Evolutionary conservation across 192 early-diverging fungal species (phyloP).

Genomic region (Rhizophagus clarus): DNA sequence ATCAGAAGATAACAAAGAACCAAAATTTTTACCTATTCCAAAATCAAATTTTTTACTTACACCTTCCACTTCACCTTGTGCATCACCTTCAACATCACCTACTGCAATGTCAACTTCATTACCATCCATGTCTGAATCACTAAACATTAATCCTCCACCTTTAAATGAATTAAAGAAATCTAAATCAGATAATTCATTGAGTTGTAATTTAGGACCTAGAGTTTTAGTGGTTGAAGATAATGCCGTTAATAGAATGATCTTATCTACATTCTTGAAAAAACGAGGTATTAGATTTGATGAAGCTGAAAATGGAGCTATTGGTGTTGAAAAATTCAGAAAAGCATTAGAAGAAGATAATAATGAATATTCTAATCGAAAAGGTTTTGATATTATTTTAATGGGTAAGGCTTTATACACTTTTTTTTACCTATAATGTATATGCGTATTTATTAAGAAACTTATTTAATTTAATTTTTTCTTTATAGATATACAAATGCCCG

Average conservation of each 20-base stretch:
- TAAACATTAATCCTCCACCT: neutral
- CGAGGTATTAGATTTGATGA: slow-evolving; percentile 44
- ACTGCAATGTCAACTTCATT: neutral
- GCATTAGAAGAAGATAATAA: slow-evolving; percentile 33
- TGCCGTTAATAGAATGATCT: slow-evolving; percentile 46
- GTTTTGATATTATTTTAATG: slow-evolving; percentile 50
- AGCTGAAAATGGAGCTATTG: slow-evolving; percentile 48
- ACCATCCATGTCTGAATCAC: neutral
- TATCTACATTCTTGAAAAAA: slow-evolving; percentile 46
- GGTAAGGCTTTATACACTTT: slow-evolving; percentile 14
- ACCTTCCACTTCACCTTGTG: neutral
- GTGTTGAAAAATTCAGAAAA: slow-evolving; percentile 41
- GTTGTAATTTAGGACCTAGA: slow-evolving; percentile 6
- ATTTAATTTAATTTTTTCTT: neutral
- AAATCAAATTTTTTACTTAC: neutral
- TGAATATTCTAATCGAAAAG: slow-evolving; percentile 28
- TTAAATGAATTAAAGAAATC: neutral
- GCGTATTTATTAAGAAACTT: too few species aligned
- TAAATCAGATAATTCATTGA: neutral
- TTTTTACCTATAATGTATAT: too few species aligned
- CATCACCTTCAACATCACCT: neutral
- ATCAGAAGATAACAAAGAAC: neutral
- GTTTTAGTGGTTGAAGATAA: slow-evolving; percentile 53
- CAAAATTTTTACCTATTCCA: neutral
- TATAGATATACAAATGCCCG: slow-evolving; percentile 48